Conservation (phyloP, 106 monocot species). For the Allium fistulosum region DNA sequence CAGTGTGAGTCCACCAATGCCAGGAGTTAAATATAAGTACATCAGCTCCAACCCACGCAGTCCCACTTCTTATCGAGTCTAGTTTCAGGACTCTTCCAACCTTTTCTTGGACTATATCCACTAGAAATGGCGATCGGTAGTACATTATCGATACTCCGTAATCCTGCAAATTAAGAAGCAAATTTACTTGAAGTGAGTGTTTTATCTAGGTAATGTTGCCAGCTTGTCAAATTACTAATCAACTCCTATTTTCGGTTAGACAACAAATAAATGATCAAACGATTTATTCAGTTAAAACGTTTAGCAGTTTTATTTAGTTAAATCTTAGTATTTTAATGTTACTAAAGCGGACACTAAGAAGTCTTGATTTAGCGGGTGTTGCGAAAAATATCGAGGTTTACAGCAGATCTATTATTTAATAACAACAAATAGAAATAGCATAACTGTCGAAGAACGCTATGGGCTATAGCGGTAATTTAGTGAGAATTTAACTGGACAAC, state of each 20-base stretch:
- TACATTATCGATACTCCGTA: slow-evolving; percentile 50
- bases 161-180: slow-evolving; percentile 24
- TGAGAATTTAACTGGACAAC: no score
- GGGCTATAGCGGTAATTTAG: no score
- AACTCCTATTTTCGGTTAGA: neutral
- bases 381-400: no score
- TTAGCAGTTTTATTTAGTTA: neutral
- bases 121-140: slow-evolving; percentile 55
- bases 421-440: no score
- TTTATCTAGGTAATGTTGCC: neutral
- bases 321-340: no score
- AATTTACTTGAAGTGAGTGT: no score
- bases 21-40: slow-evolving; percentile 89
- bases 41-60: slow-evolving; percentile 51
- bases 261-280: neutral
- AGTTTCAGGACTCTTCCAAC: slow-evolving; percentile 70
- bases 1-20: slow-evolving; percentile 83
- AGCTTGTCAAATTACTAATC: neutral
- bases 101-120: slow-evolving; percentile 51
- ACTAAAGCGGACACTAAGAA: no score
- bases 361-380: no score
- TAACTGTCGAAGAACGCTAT: no score
- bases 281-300: neutral
- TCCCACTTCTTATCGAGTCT: slow-evolving; percentile 53
- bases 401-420: no score